Evolutionary conservation across 352 stramenopile species (phyloP), one percentile per base, ranked within the genome.

Genomic region (Phytophthora multivora): DNA sequence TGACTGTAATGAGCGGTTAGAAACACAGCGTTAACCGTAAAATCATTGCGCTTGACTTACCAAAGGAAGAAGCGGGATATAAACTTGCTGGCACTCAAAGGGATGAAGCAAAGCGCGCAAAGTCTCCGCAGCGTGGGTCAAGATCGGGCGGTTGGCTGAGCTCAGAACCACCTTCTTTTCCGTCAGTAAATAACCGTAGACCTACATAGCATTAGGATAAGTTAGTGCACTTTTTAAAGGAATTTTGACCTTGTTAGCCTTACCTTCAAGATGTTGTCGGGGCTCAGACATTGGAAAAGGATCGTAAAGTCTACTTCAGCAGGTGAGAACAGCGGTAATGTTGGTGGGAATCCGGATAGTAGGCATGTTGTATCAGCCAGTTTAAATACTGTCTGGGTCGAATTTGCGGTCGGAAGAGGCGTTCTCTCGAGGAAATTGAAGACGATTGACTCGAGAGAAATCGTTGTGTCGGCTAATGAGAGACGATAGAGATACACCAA

Each of bases 151-250:
- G 30, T 83, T 89, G 19, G 55, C 55, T n/a, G 81, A 80, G 28
- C 71, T 85, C 0, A 93, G 41, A 11, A 90, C 80, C 3, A 91
- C 65, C 33, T 91, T 90, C 51, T 87, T 88, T 59, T 93, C 83
- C 0, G 79, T 85, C 31, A 91, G 31, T 21, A 93, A 55, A 30
- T 77, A 84, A 4, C 63, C 62, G 45, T 89, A 90, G 0, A 82
- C 56, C 71, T 86, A 23, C 9, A 40, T n/a, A n/a, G n/a, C n/a
- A n/a, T n/a, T n/a, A n/a, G n/a, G n/a, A n/a, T n/a, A n/a, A n/a
- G n/a, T n/a, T n/a, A n/a, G n/a, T n/a, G n/a, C n/a, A n/a, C n/a
- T n/a, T n/a, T n/a, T n/a, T n/a, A n/a, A n/a, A n/a, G n/a, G n/a
- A n/a, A n/a, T n/a, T n/a, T n/a, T n/a, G n/a, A n/a, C n/a, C n/a